A percentile compares a stretch with the other conserved stretches of the same genome.
Evolutionary conservation across 345 rosid genomes (phyloP).

Genomic region (Nephelium lappaceum): DNA sequence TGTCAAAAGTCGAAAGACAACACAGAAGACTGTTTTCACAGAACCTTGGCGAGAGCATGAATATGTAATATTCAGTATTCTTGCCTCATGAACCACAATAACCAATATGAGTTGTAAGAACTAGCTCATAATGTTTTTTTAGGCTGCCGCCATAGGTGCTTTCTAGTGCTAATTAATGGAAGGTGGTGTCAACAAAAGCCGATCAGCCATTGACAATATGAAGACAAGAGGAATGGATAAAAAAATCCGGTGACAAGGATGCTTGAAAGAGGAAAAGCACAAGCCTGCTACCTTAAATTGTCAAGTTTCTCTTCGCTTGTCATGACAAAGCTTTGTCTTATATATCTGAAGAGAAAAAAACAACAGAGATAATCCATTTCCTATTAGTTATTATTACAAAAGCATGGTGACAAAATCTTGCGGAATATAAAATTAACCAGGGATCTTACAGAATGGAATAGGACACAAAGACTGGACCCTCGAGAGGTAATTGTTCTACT

Average conservation of each 20-base stretch:
- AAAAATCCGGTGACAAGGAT: not conserved
- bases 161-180: not conserved
- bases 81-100: not conserved
- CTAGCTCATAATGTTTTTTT: not conserved
- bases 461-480: not conserved
- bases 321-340: not conserved
- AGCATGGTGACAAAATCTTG: conserved; percentile 3
- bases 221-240: not conserved
- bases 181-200: not conserved
- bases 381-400: too few relatives aligned
- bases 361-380: not conserved
- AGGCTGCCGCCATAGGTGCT: not conserved
- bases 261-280: not conserved
- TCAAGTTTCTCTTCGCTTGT: not conserved
- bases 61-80: not conserved
- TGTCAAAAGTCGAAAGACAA: not conserved
- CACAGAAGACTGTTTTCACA: not conserved
- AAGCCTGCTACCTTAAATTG: not conserved
- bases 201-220: not conserved
- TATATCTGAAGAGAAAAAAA: not conserved
- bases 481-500: not conserved
- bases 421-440: not conserved
- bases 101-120: not conserved
- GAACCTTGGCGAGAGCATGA: not conserved
- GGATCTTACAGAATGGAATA: not conserved